phyloP scores from a whole-genome alignment of 345 rosid species.

The Linum tenue region DNA sequence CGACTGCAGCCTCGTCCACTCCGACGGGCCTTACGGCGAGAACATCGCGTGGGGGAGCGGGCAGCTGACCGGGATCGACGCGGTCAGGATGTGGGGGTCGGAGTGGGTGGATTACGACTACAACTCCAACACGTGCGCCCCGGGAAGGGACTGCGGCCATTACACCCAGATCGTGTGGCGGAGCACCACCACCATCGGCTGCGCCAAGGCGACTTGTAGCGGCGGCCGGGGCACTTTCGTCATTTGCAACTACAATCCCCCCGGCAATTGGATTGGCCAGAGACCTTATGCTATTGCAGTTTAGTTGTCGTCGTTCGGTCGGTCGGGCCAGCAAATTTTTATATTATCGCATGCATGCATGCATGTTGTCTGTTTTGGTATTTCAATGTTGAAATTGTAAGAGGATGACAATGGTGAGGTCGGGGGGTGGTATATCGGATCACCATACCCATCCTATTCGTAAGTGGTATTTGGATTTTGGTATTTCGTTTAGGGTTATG shows the following conservation, averaged over 20 bases:
- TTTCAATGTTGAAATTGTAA: too few relatives aligned
- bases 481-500: too few relatives aligned
- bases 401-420: too few relatives aligned
- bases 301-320: too few relatives aligned
- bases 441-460: too few relatives aligned
- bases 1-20: constrained; percentile 14
- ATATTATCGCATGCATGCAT: too few relatives aligned
- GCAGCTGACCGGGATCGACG: constrained; percentile 4
- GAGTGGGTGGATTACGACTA: constrained; percentile 15
- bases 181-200: constrained; percentile 9
- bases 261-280: constrained; percentile 7
- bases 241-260: constrained; percentile 16
- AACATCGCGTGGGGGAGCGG: constrained; percentile 13
- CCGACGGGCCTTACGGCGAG: constrained; percentile 15
- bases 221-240: background rate
- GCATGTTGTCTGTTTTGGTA: too few relatives aligned
- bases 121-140: constrained; percentile 11
- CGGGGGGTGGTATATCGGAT: too few relatives aligned
- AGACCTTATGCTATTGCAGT: constrained; percentile 5
- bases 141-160: constrained; percentile 10
- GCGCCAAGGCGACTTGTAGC: constrained; percentile 14
- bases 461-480: too few relatives aligned
- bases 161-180: constrained; percentile 18
- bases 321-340: too few relatives aligned
- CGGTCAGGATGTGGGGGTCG: constrained; percentile 15